Percentiles rank a stretch among this genome's conserved stretches.
Evolutionary conservation across 2,329 filamentous ascomycete species (phyloP).

Genomic region (Sporothrix inflata): DNA sequence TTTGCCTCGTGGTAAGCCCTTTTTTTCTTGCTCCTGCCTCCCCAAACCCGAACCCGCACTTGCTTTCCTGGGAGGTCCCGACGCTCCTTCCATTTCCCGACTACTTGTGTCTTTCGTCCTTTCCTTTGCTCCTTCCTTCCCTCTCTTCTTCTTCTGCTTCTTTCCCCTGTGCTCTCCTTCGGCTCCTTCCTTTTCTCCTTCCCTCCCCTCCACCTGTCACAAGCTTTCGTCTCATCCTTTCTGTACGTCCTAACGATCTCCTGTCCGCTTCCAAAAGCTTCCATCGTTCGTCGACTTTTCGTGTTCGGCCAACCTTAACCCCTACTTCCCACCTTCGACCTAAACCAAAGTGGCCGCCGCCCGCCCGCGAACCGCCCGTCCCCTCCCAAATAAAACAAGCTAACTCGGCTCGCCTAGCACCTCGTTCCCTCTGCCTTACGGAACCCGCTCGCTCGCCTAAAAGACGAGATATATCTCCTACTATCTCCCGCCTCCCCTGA

Average conservation of each 20-base stretch:
- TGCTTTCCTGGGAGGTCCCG: neutral
- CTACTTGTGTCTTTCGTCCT: neutral
- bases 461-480: slow-evolving; percentile 17
- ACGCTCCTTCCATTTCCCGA: neutral
- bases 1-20: neutral
- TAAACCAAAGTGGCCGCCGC: slow-evolving; percentile 16
- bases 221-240: neutral
- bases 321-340: slow-evolving; percentile 6
- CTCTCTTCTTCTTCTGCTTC: neutral
- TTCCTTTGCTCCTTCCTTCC: neutral
- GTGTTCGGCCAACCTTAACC: slow-evolving; percentile 13
- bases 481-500: neutral
- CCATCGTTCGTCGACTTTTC: neutral
- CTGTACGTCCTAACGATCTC: neutral
- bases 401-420: slow-evolving; percentile 21
- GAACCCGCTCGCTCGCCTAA: slow-evolving; percentile 10
- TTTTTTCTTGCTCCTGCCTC: neutral
- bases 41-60: neutral
- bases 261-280: neutral
- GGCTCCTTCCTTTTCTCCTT: neutral
- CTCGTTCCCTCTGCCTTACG: slow-evolving; percentile 17
- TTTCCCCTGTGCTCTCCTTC: neutral
- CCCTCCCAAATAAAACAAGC: slow-evolving; percentile 16
- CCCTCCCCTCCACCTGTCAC: neutral
- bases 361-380: slow-evolving; percentile 11